Evolutionary conservation across 768 basidiomycete species (phyloP).

Genomic region (Antrodiella citrinella): DNA sequence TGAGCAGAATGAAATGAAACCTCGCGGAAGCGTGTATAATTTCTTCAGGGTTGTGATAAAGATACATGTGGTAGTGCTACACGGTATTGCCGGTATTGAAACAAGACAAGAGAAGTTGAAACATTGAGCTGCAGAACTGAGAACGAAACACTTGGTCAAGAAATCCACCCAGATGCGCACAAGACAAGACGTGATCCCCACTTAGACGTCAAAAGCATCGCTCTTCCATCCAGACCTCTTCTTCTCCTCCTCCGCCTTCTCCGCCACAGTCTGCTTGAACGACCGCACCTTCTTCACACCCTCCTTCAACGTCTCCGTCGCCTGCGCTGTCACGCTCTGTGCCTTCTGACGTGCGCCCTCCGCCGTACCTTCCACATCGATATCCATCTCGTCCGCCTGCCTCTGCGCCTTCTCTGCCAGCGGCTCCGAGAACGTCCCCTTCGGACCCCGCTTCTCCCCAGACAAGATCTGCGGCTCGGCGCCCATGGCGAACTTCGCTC

Average conservation of each 20-base stretch:
- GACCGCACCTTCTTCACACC: constrained; percentile 19
- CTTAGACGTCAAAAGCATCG: constrained; percentile 26
- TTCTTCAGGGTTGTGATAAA: too few relatives aligned
- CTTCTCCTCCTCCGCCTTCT: constrained; percentile 26
- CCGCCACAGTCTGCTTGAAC: constrained; percentile 24
- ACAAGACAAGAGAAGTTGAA: too few relatives aligned
- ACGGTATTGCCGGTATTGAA: too few relatives aligned
- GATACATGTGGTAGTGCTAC: too few relatives aligned
- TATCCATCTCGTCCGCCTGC: constrained; percentile 24
- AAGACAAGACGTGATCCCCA: constrained; percentile 1
- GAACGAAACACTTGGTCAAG: too few relatives aligned
- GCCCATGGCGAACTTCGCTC: constrained; percentile 50
- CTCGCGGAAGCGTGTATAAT: too few relatives aligned
- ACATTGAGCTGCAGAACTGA: too few relatives aligned
- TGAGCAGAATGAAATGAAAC: too few relatives aligned
- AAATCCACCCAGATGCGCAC: too few relatives aligned
- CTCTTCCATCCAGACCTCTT: constrained; percentile 28
- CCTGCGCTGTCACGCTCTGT: constrained; percentile 17
- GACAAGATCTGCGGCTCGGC: constrained; percentile 67
- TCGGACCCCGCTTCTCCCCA: constrained; percentile 60
- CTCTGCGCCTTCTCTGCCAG: constrained; percentile 26
- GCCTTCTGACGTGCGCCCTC: constrained; percentile 16
- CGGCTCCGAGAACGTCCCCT: constrained; percentile 43
- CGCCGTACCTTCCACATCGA: constrained; percentile 19
- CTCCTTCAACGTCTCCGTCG: constrained; percentile 21